Conservation (phyloP, 495 filamentous ascomycete species). For the Rostrohypoxylon terebratum region DNA sequence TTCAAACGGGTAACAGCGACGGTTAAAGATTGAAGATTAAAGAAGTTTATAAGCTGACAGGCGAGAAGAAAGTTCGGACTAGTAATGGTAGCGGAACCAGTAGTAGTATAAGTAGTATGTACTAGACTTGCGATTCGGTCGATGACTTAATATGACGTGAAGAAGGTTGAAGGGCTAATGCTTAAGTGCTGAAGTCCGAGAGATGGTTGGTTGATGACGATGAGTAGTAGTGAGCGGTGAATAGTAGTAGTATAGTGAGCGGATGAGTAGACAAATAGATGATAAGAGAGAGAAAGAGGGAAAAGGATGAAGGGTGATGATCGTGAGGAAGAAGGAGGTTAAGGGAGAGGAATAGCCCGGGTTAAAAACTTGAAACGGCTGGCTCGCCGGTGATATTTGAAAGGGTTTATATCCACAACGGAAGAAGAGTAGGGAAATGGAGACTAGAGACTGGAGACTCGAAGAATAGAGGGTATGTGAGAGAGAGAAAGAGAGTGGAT, state of each 20-base stretch:
- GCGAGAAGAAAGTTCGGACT: constrained; percentile 17
- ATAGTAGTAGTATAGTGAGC: constrained; percentile 1
- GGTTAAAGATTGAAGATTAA: constrained; percentile 1
- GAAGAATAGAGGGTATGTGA: too few species aligned
- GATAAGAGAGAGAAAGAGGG: not conserved
- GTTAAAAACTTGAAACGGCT: constrained; percentile 34
- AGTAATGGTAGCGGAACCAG: constrained; percentile 7
- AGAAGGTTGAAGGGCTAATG: constrained; percentile 32
- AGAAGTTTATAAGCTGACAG: constrained; percentile 35
- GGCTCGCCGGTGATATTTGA: constrained; percentile 33
- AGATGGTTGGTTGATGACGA: constrained; percentile 7
- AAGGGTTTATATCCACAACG: constrained; percentile 40
- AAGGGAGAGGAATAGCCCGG: constrained; percentile 35
- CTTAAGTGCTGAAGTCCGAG: constrained; percentile 23
- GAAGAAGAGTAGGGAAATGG: constrained; percentile 7
- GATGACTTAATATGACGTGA: constrained; percentile 47
- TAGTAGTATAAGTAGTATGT: constrained; percentile 5
- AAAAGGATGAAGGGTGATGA: not conserved
- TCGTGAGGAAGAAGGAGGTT: constrained; percentile 38
- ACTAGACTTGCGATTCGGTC: constrained; percentile 7
- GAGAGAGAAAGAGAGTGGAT: constrained; percentile 21
- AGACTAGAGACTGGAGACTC: not conserved
- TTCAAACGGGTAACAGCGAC: not conserved
- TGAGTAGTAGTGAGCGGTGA: constrained; percentile 5
- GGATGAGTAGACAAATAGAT: constrained; percentile 14